Evolutionary conservation across 2,329 filamentous ascomycete genomes (phyloP).

Genomic region (Mollisia scopiformis): DNA sequence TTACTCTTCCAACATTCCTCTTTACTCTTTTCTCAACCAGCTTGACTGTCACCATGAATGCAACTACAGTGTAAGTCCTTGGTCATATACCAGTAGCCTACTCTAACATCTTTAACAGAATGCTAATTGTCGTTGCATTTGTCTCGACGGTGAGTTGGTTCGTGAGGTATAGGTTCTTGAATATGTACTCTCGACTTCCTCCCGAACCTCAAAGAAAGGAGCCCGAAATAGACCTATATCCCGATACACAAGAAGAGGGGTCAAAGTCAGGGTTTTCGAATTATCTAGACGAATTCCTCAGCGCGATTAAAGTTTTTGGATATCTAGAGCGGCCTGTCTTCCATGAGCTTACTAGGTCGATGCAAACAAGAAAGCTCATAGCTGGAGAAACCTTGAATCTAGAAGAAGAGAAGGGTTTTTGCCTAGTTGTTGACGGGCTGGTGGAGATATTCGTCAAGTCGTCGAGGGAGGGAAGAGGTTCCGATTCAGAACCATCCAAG

Average conservation of each 20-base stretch:
- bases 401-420: conserved; percentile 98
- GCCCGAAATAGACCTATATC: conserved; percentile 92
- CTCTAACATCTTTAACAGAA: conserved; percentile 45
- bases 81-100: conserved; percentile 21
- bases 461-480: conserved; percentile 54
- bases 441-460: conserved; percentile 99
- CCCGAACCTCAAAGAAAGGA: conserved; percentile 96
- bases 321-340: conserved; percentile 96
- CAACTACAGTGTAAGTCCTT: conserved; percentile 79
- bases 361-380: conserved; percentile 97
- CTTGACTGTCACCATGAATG: conserved; percentile 97
- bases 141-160: conserved; percentile 92
- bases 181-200: conserved; percentile 93
- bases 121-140: conserved; percentile 76
- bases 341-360: conserved; percentile 94
- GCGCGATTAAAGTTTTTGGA: conserved; percentile 98
- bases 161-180: conserved; percentile 91
- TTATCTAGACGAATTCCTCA: conserved; percentile 96
- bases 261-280: conserved; percentile 91
- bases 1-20: conserved; percentile 85
- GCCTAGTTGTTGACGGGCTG: conserved; percentile 91
- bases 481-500: conserved; percentile 43
- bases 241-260: conserved; percentile 87
- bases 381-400: conserved; percentile 93
- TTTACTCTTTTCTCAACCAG: conserved; percentile 91